phyloP scores from a whole-genome alignment of 1,139 yeast species.

The Pichia sp. region DNA sequence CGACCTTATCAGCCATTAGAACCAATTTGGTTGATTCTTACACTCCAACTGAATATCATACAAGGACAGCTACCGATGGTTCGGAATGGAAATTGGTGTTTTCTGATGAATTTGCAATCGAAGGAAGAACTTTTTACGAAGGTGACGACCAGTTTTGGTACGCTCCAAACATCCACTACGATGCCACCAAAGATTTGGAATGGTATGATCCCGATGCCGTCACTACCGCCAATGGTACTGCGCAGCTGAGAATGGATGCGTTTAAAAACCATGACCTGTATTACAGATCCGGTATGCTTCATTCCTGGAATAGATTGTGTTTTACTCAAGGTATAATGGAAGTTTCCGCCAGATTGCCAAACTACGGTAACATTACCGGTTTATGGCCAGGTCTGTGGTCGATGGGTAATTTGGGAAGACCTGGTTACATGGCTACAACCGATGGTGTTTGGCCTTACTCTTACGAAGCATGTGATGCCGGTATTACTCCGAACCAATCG shows the following conservation, averaged over 20 bases:
- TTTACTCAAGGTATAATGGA: constrained; percentile 50
- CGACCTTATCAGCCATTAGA: constrained; percentile 42
- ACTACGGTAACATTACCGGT: constrained; percentile 48
- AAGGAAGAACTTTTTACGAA: constrained; percentile 53
- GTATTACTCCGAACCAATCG: constrained; percentile 58
- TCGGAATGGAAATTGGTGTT: constrained; percentile 44
- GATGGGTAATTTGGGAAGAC: constrained; percentile 56
- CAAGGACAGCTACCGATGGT: constrained; percentile 36
- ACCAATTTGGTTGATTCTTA: constrained; percentile 45
- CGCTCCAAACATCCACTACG: constrained; percentile 50
- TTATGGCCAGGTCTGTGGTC: constrained; percentile 63
- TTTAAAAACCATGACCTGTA: constrained; percentile 45
- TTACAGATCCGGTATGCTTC: constrained; percentile 56
- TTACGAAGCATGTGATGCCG: constrained; percentile 54
- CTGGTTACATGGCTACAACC: constrained; percentile 54
- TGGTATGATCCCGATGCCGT: constrained; percentile 64
- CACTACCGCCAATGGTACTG: constrained; percentile 43
- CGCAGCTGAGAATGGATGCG: constrained; percentile 46
- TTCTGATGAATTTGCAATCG: constrained; percentile 53
- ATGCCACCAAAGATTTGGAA: constrained; percentile 53
- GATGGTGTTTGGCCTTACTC: constrained; percentile 63
- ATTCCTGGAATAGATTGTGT: constrained; percentile 54
- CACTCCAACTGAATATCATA: constrained; percentile 38
- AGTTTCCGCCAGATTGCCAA: constrained; percentile 44
- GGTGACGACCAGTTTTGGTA: constrained; percentile 59